Evolutionary conservation across 805 yeast genomes (phyloP).

Genomic region (Barnettozyma pratensis): DNA sequence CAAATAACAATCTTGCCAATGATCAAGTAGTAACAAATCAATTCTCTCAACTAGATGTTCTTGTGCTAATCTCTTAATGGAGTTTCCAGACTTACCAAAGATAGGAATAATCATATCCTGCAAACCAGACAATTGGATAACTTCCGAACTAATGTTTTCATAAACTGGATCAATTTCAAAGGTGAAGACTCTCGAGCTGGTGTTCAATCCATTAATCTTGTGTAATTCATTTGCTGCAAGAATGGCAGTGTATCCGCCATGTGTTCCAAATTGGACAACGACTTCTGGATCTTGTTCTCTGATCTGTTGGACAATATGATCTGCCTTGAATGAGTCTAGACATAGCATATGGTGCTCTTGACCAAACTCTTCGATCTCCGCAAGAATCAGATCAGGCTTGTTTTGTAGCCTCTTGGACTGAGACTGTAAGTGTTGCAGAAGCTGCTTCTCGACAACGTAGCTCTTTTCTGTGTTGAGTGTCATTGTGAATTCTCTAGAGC

Average conservation of each 20-base stretch:
- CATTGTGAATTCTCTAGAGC: background rate
- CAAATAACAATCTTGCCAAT: constrained; percentile 32
- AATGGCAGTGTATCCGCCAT: constrained; percentile 17
- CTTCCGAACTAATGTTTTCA: constrained; percentile 7
- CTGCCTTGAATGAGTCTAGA: constrained; percentile 10
- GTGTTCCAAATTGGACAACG: constrained; percentile 20
- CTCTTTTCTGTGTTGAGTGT: background rate
- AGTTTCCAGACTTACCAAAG: constrained; percentile 13
- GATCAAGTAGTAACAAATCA: constrained; percentile 38
- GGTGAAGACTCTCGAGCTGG: constrained; percentile 13
- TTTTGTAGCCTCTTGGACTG: constrained; percentile 6
- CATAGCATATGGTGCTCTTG: background rate
- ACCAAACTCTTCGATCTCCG: constrained; percentile 13
- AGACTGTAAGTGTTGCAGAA: constrained; percentile 7
- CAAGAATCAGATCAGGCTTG: constrained; percentile 14
- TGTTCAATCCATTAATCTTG: constrained; percentile 2
- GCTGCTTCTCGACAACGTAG: background rate
- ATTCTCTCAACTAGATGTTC: constrained; percentile 18
- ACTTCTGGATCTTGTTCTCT: constrained; percentile 12
- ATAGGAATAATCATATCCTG: constrained; percentile 11
- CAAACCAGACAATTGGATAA: constrained; percentile 19
- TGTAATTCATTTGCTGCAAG: constrained; percentile 14
- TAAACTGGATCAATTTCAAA: constrained; percentile 16
- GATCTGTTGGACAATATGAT: constrained; percentile 4
- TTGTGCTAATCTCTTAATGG: constrained; percentile 6